Conservation (phyloP, 768 basidiomycete genomes). For the Russula brevipes region DNA sequence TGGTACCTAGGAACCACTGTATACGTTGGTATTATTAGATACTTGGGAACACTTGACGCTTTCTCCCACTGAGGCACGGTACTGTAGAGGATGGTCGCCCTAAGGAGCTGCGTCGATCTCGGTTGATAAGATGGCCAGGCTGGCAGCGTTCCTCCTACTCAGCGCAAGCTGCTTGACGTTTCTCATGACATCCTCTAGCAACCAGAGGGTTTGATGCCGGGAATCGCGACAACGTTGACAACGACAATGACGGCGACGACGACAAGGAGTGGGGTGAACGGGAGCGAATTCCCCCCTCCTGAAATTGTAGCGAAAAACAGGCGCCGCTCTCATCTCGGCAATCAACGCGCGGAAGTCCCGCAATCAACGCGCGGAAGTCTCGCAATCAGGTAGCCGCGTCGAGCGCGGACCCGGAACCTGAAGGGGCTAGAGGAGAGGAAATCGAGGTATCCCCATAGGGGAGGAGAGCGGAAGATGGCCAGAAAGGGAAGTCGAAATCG, state of each 20-base stretch:
- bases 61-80: not conserved
- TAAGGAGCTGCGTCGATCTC: not conserved
- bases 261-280: not conserved
- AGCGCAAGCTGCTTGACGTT: conserved; percentile 2
- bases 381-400: conserved; percentile 11
- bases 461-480: not conserved
- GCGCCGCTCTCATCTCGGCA: conserved; percentile 8
- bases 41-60: not conserved
- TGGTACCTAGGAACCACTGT: not conserved
- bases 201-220: conserved; percentile 6
- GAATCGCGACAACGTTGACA: not conserved
- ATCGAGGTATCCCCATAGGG: too few relatives aligned
- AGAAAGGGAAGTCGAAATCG: not conserved
- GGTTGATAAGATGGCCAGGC: not conserved
- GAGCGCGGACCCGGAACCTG: not conserved
- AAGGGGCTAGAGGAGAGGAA: not conserved
- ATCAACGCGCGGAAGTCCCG: conserved; percentile 9
- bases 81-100: not conserved
- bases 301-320: not conserved
- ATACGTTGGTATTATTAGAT: not conserved
- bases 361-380: not conserved
- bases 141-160: not conserved
- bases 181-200: conserved; percentile 18
- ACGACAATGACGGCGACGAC: not conserved
- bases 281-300: not conserved